These are phyloP conservation scores for Penicillium sp. DNA, from an alignment of 2,329 filamentous ascomycete genomes.

Conservation along the genomic window DNA sequence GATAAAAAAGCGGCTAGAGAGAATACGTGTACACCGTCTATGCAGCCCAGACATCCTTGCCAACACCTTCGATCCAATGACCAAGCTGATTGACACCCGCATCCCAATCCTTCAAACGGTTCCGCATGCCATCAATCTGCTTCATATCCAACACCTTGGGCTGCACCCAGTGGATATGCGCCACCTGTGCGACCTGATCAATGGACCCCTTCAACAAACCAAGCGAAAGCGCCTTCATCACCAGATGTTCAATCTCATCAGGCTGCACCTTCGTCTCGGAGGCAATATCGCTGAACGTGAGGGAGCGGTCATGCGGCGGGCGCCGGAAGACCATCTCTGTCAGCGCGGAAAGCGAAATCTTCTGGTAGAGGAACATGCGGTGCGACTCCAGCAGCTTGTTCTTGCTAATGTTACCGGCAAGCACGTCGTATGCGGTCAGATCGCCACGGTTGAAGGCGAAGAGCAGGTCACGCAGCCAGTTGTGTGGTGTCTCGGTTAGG, in stretches of 20 bases:
- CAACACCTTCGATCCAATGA: constrained; percentile 93
- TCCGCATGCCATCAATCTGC: constrained; percentile 92
- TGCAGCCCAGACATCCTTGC: constrained; percentile 94
- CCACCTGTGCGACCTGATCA: constrained; percentile 92
- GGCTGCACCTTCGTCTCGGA: constrained; percentile 89
- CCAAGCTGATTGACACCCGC: constrained; percentile 92
- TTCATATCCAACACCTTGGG: constrained; percentile 95
- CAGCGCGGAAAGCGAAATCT: constrained; percentile 94
- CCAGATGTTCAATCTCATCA: constrained; percentile 93
- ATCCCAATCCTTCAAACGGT: constrained; percentile 90
- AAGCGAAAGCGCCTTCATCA: constrained; percentile 98
- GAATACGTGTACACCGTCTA: constrained; percentile 45
- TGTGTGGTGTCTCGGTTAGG: constrained; percentile 71
- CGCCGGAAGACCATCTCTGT: constrained; percentile 96
- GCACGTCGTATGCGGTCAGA: constrained; percentile 79
- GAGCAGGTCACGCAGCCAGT: constrained; percentile 92
- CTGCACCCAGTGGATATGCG: constrained; percentile 97
- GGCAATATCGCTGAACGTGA: constrained; percentile 87
- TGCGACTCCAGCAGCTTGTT: constrained; percentile 80
- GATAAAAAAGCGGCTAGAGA: constrained; percentile 22
- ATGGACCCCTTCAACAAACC: constrained; percentile 89
- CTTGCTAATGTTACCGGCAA: constrained; percentile 78
- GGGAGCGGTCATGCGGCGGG: constrained; percentile 90
- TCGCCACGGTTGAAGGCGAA: constrained; percentile 98
- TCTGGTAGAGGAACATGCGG: constrained; percentile 85